Evolutionary conservation across 2,329 filamentous ascomycete genomes (phyloP).

Genomic region (Anisogramma anomala): DNA sequence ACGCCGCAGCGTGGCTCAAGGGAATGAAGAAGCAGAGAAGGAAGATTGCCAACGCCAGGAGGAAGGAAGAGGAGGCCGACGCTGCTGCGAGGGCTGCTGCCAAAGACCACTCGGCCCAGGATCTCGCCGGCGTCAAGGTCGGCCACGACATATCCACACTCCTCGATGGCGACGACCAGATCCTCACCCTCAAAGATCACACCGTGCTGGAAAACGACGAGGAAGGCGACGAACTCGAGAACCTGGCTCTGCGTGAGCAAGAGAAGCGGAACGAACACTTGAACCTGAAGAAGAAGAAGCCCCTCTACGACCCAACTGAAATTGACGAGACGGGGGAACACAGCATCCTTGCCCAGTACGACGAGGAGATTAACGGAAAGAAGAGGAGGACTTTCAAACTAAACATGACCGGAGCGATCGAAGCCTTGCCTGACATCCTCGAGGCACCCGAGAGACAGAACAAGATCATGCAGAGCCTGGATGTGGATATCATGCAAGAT

Average conservation of each 20-base stretch:
- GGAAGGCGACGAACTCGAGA: slow-evolving; percentile 83
- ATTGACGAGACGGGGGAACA: slow-evolving; percentile 53
- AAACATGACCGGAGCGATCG: slow-evolving; percentile 61
- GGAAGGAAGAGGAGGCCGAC: slow-evolving; percentile 62
- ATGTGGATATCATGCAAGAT: slow-evolving; percentile 56
- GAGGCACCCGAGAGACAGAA: slow-evolving; percentile 33
- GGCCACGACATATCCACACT: slow-evolving; percentile 77
- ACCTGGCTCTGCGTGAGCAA: slow-evolving; percentile 56
- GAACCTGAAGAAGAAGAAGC: slow-evolving; percentile 80
- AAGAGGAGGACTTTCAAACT: slow-evolving; percentile 80
- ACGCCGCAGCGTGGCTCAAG: slow-evolving; percentile 78
- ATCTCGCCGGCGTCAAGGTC: slow-evolving; percentile 83
- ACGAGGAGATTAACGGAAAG: slow-evolving; percentile 88
- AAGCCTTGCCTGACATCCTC: slow-evolving; percentile 48
- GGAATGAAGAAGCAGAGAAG: slow-evolving; percentile 89
- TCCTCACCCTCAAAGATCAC: slow-evolving; percentile 88
- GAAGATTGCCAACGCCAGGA: slow-evolving; percentile 69
- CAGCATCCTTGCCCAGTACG: slow-evolving; percentile 77
- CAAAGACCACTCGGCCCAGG: slow-evolving; percentile 69
- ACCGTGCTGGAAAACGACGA: slow-evolving; percentile 76
- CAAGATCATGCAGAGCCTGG: slow-evolving; percentile 60
- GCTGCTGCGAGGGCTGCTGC: slow-evolving; percentile 58
- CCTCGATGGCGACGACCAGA: slow-evolving; percentile 71
- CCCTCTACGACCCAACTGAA: slow-evolving; percentile 76
- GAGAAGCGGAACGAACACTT: slow-evolving; percentile 66